Conservation (phyloP, 345 rosid species). For the Dipteronia sinensis region DNA sequence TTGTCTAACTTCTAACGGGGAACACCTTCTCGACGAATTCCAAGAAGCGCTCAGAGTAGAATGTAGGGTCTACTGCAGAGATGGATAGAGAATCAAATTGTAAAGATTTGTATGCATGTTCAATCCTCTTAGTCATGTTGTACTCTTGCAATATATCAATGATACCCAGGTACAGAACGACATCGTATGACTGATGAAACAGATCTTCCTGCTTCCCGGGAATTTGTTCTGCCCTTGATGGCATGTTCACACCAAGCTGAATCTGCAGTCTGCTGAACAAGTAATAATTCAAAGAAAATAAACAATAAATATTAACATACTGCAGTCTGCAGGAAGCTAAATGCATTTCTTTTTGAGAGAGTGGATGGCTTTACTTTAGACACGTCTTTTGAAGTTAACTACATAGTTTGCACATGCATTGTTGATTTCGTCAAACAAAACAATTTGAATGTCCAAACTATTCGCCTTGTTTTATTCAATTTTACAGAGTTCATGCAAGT, state of each 20-base stretch:
- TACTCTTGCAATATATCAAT: slow-evolving; percentile 94
- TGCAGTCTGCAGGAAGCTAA: not conserved
- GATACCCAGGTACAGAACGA: slow-evolving; percentile 86
- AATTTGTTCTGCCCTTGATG: slow-evolving; percentile 84
- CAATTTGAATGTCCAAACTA: not conserved
- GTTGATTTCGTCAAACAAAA: not conserved
- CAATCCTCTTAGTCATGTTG: slow-evolving; percentile 87
- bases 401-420: not conserved
- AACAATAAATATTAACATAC: not conserved
- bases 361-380: not conserved
- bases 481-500: not conserved
- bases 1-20: slow-evolving; percentile 39
- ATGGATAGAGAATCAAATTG: slow-evolving; percentile 86
- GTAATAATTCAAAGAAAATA: not conserved
- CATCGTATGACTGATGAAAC: slow-evolving; percentile 72
- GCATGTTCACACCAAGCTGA: slow-evolving; percentile 98
- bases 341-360: not conserved
- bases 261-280: slow-evolving; percentile 68
- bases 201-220: slow-evolving; percentile 76
- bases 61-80: slow-evolving; percentile 88
- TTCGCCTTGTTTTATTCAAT: too few species aligned
- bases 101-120: slow-evolving; percentile 88
- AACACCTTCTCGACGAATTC: slow-evolving; percentile 83
- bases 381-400: not conserved
- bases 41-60: slow-evolving; percentile 81